A percentile compares a stretch with the other conserved stretches of the same genome.
These are phyloP conservation scores for Fagus sylvatica DNA, from an alignment of 306 rosid species.

Conservation along the genomic window DNA sequence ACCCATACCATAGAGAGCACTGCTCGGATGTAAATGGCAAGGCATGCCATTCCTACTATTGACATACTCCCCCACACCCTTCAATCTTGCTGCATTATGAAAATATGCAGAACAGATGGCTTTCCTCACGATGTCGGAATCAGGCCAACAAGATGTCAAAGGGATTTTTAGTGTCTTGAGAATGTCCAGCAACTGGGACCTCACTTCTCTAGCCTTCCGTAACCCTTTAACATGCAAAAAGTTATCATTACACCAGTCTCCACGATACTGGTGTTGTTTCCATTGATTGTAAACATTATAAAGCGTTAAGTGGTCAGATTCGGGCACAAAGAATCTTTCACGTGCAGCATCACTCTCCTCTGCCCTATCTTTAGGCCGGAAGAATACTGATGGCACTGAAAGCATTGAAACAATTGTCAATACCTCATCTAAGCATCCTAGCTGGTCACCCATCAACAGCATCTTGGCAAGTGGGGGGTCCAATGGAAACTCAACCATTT, in stretches of 20 bases:
- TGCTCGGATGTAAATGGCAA: slow-evolving; percentile 93
- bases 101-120: slow-evolving; percentile 96
- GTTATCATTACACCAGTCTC: slow-evolving; percentile 98
- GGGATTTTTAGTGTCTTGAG: slow-evolving; percentile 86
- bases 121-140: slow-evolving; percentile 84
- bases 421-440: slow-evolving; percentile 85
- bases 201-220: slow-evolving; percentile 90
- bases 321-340: slow-evolving; percentile 86
- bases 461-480: slow-evolving; percentile 99
- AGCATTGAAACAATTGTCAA: slow-evolving; percentile 96
- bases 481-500: slow-evolving; percentile 97
- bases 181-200: slow-evolving; percentile 90
- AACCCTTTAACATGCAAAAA: slow-evolving; percentile 90
- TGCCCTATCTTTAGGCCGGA: slow-evolving; percentile 89
- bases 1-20: slow-evolving; percentile 97
- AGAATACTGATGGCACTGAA: slow-evolving; percentile 96
- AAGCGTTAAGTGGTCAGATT: slow-evolving; percentile 88
- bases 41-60: slow-evolving; percentile 91
- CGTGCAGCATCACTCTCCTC: slow-evolving; percentile 99
- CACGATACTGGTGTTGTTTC: slow-evolving; percentile 94
- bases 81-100: slow-evolving; percentile 84
- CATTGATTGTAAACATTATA: slow-evolving; percentile 95
- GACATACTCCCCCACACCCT: slow-evolving; percentile 97
- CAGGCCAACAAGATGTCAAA: slow-evolving; percentile 69
- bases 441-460: slow-evolving; percentile 86